Evolutionary conservation across 2,329 filamentous ascomycete species (phyloP).

Genomic region (Penicillium sp.): DNA sequence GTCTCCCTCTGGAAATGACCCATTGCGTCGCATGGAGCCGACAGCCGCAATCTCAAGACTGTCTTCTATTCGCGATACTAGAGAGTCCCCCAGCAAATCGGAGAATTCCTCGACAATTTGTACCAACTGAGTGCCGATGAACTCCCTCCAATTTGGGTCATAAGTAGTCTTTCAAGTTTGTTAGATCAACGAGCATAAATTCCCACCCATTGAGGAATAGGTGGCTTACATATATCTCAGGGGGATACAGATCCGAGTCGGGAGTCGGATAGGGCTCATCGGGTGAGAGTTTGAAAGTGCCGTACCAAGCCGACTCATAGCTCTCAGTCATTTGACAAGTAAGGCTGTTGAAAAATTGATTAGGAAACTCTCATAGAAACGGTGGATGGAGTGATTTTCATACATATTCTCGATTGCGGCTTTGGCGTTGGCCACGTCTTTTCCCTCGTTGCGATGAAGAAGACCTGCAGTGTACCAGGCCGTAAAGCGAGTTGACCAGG

Average conservation of each 20-base stretch:
- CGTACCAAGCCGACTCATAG: constrained; percentile 49
- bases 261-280: constrained; percentile 55
- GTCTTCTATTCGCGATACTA: constrained; percentile 40
- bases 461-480: constrained; percentile 63
- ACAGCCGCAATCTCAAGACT: constrained; percentile 41
- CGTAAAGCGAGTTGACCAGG: constrained; percentile 60
- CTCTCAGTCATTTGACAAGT: constrained; percentile 15
- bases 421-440: constrained; percentile 54
- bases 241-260: constrained; percentile 53
- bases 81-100: constrained; percentile 11
- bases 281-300: constrained; percentile 34
- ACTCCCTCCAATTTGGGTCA: constrained; percentile 68
- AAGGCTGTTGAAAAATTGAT: background rate
- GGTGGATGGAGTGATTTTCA: constrained; percentile 15
- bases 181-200: no score
- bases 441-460: constrained; percentile 55
- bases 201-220: no score
- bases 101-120: constrained; percentile 61
- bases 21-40: constrained; percentile 46
- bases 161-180: constrained; percentile 47
- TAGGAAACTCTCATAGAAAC: background rate
- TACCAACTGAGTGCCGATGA: constrained; percentile 62
- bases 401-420: constrained; percentile 59
- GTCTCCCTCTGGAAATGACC: constrained; percentile 41
- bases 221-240: constrained; percentile 23